Evolutionary conservation across 257 asterid species (phyloP).

Genomic region (Cynanchum wilfordii): DNA sequence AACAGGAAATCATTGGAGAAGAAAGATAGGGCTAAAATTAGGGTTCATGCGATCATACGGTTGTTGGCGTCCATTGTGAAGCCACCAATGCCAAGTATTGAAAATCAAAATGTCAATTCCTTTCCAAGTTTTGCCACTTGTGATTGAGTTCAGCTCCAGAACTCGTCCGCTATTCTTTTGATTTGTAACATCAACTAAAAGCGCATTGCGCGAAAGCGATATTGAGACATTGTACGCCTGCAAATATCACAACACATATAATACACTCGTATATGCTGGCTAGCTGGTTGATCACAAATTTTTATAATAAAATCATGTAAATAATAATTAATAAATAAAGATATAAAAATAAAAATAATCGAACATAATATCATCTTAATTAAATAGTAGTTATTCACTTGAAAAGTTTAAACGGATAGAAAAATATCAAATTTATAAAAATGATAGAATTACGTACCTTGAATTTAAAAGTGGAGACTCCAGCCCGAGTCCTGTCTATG

Average conservation of each 20-base stretch:
- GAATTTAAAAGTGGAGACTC: conserved; percentile 44
- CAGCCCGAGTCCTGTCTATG: conserved; percentile 21
- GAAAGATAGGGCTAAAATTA: not conserved
- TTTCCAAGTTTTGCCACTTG: conserved; percentile 43
- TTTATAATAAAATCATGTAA: too few species aligned
- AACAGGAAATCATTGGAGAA: not conserved
- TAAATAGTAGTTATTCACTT: too few species aligned
- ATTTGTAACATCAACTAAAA: conserved; percentile 42
- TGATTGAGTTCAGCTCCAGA: conserved; percentile 41
- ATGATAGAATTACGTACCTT: conserved; percentile 21
- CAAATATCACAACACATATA: too few species aligned
- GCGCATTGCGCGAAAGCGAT: conserved; percentile 30
- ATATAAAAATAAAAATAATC: too few species aligned
- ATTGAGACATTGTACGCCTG: conserved; percentile 47
- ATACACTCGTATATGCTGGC: too few species aligned
- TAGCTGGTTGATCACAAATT: too few species aligned
- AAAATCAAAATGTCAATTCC: conserved; percentile 50
- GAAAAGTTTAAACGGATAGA: too few species aligned
- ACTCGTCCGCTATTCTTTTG: conserved; percentile 32
- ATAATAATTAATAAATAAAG: too few species aligned
- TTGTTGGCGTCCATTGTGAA: conserved; percentile 42
- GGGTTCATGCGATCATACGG: conserved; percentile 25
- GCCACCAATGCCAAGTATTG: conserved; percentile 82
- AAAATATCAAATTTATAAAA: too few species aligned
- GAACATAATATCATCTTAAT: too few species aligned